Evolutionary conservation across 2,329 filamentous ascomycete species (phyloP), one percentile per base, ranked within the genome.

Genomic region (Lachnum nothofagi): DNA sequence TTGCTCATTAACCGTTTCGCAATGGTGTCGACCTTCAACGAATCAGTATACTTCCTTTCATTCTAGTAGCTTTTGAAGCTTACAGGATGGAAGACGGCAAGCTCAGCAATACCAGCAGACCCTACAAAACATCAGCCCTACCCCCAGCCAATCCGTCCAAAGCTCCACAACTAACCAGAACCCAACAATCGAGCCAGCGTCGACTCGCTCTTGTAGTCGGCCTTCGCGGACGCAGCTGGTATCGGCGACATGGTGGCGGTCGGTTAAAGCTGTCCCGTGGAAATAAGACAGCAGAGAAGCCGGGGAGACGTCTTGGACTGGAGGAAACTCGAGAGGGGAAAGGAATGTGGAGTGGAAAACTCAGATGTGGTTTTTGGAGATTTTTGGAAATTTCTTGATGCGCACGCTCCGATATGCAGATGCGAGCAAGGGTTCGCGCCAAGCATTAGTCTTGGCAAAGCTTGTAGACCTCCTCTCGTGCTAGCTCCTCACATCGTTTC

Each of bases 1-100:
- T 98, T 96, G 82, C 90, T 96, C 93, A 98, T 98, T 72, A 98
- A 82, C 61, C 93, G 88, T 79, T 98, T 98, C 56, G 93, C 91
- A 64, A 94, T 96, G 43, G 93, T 98, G 73, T 98, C 93, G 69
- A 98, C 88, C 87, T 91, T 63, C 49, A 60, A 65, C 61, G 60
- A 54, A 52, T 68, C 57, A 59, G 58, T 53, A 50, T 41, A 22
- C 16, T 39, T 35, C 49, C 54, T 54, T 49, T 56, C 37, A 27
- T 38, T 3, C 19, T 9, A 39, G 24, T 24, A 44, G 29, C 54
- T 10, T 44, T 43, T 17, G 39, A n/a, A 46, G 37, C 77, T 60
- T 78, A 89, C 89, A 57, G 89, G 89, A 68, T 95, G 89, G 77
- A 96, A 96, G 69, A 96, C 82, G 65, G 89, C 82, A 65, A 96